phyloP scores from a whole-genome alignment of 2,329 filamentous ascomycete genomes.

The Cladophialophora exuberans region DNA sequence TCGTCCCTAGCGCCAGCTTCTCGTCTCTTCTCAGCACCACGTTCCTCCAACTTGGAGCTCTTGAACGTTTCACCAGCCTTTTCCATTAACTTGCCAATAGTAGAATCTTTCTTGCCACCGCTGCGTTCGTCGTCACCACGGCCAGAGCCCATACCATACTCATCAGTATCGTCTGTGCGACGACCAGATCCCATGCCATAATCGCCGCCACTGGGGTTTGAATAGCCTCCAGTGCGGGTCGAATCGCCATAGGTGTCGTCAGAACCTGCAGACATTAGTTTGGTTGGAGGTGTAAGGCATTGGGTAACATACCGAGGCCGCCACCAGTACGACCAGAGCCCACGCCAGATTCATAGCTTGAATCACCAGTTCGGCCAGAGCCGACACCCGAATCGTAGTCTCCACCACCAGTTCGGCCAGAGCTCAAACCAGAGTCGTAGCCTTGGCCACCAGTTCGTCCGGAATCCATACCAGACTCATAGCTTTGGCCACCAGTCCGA shows the following conservation, averaged over 20 bases:
- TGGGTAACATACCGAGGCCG: constrained; percentile 22
- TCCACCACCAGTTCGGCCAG: not conserved
- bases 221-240: constrained; percentile 19
- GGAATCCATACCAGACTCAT: too few relatives aligned
- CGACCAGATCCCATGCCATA: constrained; percentile 14
- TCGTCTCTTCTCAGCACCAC: constrained; percentile 34
- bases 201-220: constrained; percentile 30
- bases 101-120: constrained; percentile 33
- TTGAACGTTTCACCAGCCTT: constrained; percentile 36
- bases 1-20: constrained; percentile 29
- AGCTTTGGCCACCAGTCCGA: too few relatives aligned
- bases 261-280: constrained; percentile 25
- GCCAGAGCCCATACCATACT: constrained; percentile 21
- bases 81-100: constrained; percentile 36
- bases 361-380: not conserved
- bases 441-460: too few relatives aligned
- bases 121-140: constrained; percentile 24
- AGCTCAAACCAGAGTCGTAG: too few relatives aligned
- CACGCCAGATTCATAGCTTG: not conserved
- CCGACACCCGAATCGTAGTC: not conserved
- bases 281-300: constrained; percentile 18
- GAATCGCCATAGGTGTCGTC: constrained; percentile 28
- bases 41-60: constrained; percentile 33
- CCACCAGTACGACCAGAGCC: constrained; percentile 16
- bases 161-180: not conserved